Percentiles rank a stretch among this genome's conserved stretches.
Conservation (phyloP, 768 basidiomycete species). For the Russula dissimulans region DNA sequence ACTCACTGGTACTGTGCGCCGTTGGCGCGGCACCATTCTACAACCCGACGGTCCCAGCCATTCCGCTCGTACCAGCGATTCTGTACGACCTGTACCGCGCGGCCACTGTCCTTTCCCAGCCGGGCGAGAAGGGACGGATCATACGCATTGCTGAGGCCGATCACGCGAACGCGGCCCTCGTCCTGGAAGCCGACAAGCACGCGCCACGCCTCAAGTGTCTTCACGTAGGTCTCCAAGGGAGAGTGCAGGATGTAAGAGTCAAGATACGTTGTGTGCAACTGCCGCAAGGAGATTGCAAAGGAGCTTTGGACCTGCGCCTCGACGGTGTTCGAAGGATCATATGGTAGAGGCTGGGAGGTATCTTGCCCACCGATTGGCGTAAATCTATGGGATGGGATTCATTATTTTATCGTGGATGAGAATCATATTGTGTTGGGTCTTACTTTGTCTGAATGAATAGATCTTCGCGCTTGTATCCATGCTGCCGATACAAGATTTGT, state of each 20-base stretch:
- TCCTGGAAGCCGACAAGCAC: constrained; percentile 53
- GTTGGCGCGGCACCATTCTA: constrained; percentile 52
- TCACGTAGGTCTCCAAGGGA: constrained; percentile 46
- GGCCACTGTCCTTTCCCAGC: constrained; percentile 41
- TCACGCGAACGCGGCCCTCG: constrained; percentile 50
- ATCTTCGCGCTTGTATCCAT: constrained; percentile 58
- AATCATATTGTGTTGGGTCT: neutral
- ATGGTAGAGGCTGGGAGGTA: constrained; percentile 58
- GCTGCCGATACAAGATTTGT: constrained; percentile 41
- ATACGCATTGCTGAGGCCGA: constrained; percentile 75
- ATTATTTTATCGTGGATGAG: neutral
- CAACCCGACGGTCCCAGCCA: constrained; percentile 59
- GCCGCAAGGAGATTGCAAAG: constrained; percentile 51
- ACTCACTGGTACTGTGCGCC: constrained; percentile 65
- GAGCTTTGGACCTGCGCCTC: constrained; percentile 54
- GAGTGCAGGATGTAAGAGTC: constrained; percentile 78
- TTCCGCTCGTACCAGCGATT: constrained; percentile 83
- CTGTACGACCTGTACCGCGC: constrained; percentile 61
- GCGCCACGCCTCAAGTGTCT: constrained; percentile 64
- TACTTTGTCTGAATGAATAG: constrained; percentile 79
- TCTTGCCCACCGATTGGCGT: constrained; percentile 73
- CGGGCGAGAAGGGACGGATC: constrained; percentile 46
- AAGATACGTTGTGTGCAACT: constrained; percentile 64
- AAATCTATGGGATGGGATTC: constrained; percentile 38
- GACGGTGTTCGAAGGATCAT: constrained; percentile 46